phyloP scores from a whole-genome alignment of 2,329 filamentous ascomycete species.

The Cladosporium sp. region DNA sequence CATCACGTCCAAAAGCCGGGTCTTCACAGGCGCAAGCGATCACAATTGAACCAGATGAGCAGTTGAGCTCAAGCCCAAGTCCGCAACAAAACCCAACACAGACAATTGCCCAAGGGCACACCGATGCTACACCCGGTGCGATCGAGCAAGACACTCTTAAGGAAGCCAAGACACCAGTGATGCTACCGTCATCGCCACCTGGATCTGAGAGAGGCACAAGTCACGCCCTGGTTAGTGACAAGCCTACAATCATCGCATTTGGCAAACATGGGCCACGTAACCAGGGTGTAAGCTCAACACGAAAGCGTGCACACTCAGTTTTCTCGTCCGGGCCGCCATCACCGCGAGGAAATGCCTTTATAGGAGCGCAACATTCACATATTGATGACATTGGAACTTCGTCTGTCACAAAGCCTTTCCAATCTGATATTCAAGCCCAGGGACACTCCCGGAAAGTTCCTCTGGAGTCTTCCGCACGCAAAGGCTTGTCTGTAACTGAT shows the following conservation, averaged over 20 bases:
- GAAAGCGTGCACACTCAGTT: too few species aligned
- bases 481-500: too few species aligned
- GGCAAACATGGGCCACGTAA: constrained; percentile 27
- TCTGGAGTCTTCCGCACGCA: too few species aligned
- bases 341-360: too few species aligned
- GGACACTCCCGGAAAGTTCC: too few species aligned
- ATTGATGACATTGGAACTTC: too few species aligned
- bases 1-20: neutral
- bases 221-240: constrained; percentile 5
- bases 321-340: too few species aligned
- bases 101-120: neutral
- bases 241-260: constrained; percentile 26
- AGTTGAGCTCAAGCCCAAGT: constrained; percentile 1
- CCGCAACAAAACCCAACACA: neutral
- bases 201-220: neutral
- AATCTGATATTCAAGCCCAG: too few species aligned
- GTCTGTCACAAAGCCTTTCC: too few species aligned
- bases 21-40: constrained; percentile 3
- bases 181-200: constrained; percentile 2
- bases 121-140: too few species aligned
- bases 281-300: constrained; percentile 20
- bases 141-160: too few species aligned
- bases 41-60: neutral
- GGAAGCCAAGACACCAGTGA: neutral
- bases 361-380: too few species aligned